phyloP scores from a whole-genome alignment of 768 basidiomycete genomes.

The Xerocomellus chrysenteron region DNA sequence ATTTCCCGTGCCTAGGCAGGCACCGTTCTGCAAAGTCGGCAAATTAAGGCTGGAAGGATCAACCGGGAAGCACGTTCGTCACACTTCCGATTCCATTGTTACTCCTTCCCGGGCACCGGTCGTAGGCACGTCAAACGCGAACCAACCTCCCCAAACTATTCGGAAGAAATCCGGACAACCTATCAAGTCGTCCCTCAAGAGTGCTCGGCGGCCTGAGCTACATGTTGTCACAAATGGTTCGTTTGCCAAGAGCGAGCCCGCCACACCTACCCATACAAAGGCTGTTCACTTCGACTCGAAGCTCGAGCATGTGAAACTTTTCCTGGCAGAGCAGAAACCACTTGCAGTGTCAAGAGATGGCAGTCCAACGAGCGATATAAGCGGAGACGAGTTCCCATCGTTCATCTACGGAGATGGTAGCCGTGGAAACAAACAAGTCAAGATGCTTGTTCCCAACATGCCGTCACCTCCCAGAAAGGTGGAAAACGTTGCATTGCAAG shows the following conservation, averaged over 20 bases:
- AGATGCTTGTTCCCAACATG: slow-evolving; percentile 70
- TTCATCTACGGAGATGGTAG: slow-evolving; percentile 57
- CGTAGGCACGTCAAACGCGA: neutral
- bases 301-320: slow-evolving; percentile 92
- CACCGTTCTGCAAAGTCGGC: slow-evolving; percentile 19
- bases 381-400: slow-evolving; percentile 75
- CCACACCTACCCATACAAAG: slow-evolving; percentile 75
- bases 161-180: slow-evolving; percentile 95
- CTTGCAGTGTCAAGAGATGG: slow-evolving; percentile 90
- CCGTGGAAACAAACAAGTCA: slow-evolving; percentile 39
- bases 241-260: slow-evolving; percentile 71
- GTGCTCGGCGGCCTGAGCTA: slow-evolving; percentile 53
- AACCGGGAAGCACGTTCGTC: slow-evolving; percentile 17
- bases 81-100: slow-evolving; percentile 23
- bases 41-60: slow-evolving; percentile 28
- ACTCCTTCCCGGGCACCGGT: neutral
- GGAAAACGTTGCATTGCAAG: slow-evolving; percentile 55
- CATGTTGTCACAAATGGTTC: slow-evolving; percentile 49
- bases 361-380: slow-evolving; percentile 81
- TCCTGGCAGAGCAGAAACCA: slow-evolving; percentile 93
- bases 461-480: slow-evolving; percentile 42
- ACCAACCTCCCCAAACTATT: slow-evolving; percentile 40
- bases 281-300: slow-evolving; percentile 91
- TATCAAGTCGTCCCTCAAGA: slow-evolving; percentile 88
- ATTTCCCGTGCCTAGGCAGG: slow-evolving; percentile 24